phyloP scores from a whole-genome alignment of 805 yeast species.

The Candida corydali region DNA sequence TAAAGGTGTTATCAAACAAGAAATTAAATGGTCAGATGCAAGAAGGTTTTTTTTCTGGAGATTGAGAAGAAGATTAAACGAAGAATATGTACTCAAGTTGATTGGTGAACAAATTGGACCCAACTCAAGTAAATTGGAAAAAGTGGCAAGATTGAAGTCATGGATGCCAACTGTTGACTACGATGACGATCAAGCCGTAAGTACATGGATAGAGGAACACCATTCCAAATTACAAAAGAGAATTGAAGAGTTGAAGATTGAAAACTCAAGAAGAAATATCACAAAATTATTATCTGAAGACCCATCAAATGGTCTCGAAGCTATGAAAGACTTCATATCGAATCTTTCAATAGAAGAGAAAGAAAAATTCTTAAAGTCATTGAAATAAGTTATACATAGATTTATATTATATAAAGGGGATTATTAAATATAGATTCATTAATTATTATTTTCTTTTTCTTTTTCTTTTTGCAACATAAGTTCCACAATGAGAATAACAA shows the following conservation, averaged over 20 bases:
- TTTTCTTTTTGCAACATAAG: slow-evolving; percentile 3
- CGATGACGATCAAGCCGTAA: slow-evolving; percentile 73
- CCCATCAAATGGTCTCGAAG: slow-evolving; percentile 24
- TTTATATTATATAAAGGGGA: slow-evolving; percentile 1
- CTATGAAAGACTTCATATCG: slow-evolving; percentile 32
- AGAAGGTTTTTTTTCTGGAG: slow-evolving; percentile 99
- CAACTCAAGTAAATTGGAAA: slow-evolving; percentile 66
- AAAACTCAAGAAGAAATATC: slow-evolving; percentile 60
- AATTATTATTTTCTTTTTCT: not conserved
- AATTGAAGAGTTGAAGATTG: slow-evolving; percentile 61
- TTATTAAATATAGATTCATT: slow-evolving; percentile 1
- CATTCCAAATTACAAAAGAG: slow-evolving; percentile 57
- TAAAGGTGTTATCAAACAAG: slow-evolving; percentile 84
- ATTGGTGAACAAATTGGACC: slow-evolving; percentile 58
- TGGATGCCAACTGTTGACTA: slow-evolving; percentile 76
- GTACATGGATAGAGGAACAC: slow-evolving; percentile 81
- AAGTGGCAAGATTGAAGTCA: slow-evolving; percentile 80
- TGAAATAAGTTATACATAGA: slow-evolving; percentile 8
- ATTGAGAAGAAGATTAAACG: slow-evolving; percentile 90
- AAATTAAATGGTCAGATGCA: slow-evolving; percentile 78
- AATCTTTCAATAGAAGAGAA: slow-evolving; percentile 34
- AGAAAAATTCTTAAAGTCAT: slow-evolving; percentile 21
- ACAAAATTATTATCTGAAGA: slow-evolving; percentile 45
- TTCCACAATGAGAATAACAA: not conserved
- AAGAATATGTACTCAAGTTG: slow-evolving; percentile 78